Conservation (phyloP, 1,284 basidiomycete genomes). For the Pulveroboletus sp. region DNA sequence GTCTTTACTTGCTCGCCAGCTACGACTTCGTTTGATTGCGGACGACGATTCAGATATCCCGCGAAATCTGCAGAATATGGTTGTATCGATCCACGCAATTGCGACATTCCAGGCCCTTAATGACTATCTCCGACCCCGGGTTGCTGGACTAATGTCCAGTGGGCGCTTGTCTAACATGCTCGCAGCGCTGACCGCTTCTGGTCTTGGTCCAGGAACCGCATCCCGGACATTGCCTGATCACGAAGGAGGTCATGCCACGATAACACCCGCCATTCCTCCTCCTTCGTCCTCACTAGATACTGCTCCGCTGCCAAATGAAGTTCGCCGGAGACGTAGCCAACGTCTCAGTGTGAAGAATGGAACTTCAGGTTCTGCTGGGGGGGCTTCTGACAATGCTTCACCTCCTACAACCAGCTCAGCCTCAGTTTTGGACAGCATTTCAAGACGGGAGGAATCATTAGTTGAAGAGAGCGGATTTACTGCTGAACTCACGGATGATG, state of each 20-base stretch:
- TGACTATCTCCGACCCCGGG: conserved; percentile 88
- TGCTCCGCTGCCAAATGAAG: conserved; percentile 34
- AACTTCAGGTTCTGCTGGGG: conserved; percentile 19
- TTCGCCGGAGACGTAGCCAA: conserved; percentile 73
- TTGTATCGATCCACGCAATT: conserved; percentile 94
- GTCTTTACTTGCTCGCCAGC: conserved; percentile 80
- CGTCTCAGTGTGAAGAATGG: conserved; percentile 73
- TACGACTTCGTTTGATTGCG: conserved; percentile 84
- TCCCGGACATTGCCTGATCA: conserved; percentile 25
- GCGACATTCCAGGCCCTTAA: conserved; percentile 94
- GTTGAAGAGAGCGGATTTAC: conserved; percentile 61
- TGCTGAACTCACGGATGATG: conserved; percentile 76
- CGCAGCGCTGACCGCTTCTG: conserved; percentile 83
- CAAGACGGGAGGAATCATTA: conserved; percentile 45
- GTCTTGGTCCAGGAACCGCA: conserved; percentile 46
- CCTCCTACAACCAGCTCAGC: conserved; percentile 15
- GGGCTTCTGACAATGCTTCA: conserved; percentile 25
- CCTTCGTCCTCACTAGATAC: conserved; percentile 23
- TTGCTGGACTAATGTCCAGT: conserved; percentile 69
- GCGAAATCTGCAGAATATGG: conserved; percentile 80
- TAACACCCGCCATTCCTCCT: conserved; percentile 31
- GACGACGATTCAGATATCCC: conserved; percentile 86
- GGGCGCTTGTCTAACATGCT: conserved; percentile 84
- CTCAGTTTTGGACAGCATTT: conserved; percentile 17
- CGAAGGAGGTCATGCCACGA: conserved; percentile 19